Evolutionary conservation across 73 alveolate genomes (phyloP).

Genomic region (Tetrahymena borealis): DNA sequence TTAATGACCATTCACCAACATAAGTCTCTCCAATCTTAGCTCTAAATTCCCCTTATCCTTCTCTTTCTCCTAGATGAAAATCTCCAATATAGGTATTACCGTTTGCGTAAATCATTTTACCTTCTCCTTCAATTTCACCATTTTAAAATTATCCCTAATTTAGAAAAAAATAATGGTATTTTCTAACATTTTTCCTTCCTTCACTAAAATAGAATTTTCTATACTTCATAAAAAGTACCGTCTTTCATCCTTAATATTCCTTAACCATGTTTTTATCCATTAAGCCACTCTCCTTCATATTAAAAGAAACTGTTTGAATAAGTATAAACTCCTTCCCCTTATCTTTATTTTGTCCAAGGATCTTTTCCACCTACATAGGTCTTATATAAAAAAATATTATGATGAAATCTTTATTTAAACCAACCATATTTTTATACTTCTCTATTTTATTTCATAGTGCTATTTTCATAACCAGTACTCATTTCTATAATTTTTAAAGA

Average conservation of each 20-base stretch:
- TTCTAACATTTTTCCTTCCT: too few relatives aligned
- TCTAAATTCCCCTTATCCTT: neutral
- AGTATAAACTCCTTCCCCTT: neutral
- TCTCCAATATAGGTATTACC: neutral
- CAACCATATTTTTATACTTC: neutral
- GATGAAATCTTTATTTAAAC: neutral
- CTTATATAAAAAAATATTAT: neutral
- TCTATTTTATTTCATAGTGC: neutral
- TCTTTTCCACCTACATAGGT: neutral
- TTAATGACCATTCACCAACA: neutral
- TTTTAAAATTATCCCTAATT: neutral
- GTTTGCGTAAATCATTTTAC: neutral
- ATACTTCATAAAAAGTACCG: neutral
- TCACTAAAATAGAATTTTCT: too few relatives aligned
- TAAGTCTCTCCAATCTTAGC: neutral
- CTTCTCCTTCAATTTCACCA: neutral
- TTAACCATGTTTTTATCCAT: neutral
- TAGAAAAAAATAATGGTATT: too few relatives aligned
- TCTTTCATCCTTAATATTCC: neutral
- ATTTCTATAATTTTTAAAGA: neutral
- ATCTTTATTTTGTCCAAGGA: neutral
- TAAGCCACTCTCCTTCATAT: neutral
- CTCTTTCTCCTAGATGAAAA: neutral
- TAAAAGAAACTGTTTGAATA: neutral
- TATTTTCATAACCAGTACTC: neutral